Evolutionary conservation across 2,329 filamentous ascomycete genomes (phyloP).

Genomic region (Fusarium hainanense): DNA sequence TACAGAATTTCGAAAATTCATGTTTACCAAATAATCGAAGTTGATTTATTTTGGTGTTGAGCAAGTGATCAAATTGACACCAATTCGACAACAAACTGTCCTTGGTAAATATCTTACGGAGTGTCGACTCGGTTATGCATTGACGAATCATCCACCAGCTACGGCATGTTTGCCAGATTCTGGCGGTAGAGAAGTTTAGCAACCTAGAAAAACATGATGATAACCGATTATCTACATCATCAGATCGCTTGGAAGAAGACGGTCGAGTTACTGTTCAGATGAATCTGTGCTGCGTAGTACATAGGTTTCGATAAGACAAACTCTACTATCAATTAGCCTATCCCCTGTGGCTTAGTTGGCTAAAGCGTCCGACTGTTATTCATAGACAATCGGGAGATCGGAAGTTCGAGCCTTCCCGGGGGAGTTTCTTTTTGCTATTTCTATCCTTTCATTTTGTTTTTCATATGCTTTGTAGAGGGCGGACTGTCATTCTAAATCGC

Average conservation of each 20-base stretch:
- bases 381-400: conserved; percentile 46
- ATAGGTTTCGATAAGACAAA: rapidly evolving
- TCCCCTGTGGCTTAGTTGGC: conserved; percentile 29
- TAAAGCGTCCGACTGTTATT: conserved; percentile 44
- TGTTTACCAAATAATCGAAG: not conserved
- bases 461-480: not conserved
- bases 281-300: rapidly evolving
- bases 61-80: not conserved
- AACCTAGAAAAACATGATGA: not conserved
- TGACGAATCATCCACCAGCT: not conserved
- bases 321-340: not conserved
- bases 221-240: not conserved
- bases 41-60: not conserved
- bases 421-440: conserved; percentile 12
- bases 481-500: too few relatives aligned
- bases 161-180: not conserved
- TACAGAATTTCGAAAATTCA: not conserved
- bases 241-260: not conserved
- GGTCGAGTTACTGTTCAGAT: not conserved
- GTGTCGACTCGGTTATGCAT: rapidly evolving
- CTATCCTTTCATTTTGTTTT: rapidly evolving
- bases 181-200: not conserved
- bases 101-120: too few relatives aligned
- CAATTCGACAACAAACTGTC: not conserved
- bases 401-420: conserved; percentile 48